Evolutionary conservation across 257 asterid genomes (phyloP).

Genomic region (Lantana camara): DNA sequence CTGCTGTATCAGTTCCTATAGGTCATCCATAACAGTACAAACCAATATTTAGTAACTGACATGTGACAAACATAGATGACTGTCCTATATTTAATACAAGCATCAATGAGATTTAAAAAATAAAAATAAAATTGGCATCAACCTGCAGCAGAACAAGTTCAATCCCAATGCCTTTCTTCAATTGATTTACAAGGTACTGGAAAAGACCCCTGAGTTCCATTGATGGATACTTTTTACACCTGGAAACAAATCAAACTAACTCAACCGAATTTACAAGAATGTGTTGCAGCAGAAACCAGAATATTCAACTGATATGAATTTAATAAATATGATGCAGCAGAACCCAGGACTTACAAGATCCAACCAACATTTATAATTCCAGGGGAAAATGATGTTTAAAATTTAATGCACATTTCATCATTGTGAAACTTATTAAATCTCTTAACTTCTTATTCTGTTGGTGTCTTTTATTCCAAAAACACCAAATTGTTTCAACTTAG

Average conservation of each 20-base stretch:
- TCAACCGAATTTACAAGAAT: conserved; percentile 16
- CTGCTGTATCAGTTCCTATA: conserved; percentile 96
- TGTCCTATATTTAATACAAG: conserved; percentile 64
- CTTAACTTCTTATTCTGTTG: not conserved
- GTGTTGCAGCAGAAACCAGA: no score
- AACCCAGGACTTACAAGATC: conserved; percentile 1
- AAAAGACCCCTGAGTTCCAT: conserved; percentile 99
- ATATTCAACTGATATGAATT: conserved; percentile 27
- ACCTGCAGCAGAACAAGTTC: conserved; percentile 98
- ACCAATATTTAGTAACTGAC: conserved; percentile 21
- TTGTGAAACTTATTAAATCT: not conserved
- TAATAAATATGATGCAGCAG: conserved; percentile 2
- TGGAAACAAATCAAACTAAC: conserved; percentile 32
- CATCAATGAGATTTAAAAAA: conserved; percentile 29
- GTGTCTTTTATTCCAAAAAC: conserved; percentile 2
- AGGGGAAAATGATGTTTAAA: conserved; percentile 4
- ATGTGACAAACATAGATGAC: conserved; percentile 48
- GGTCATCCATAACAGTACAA: conserved; percentile 33
- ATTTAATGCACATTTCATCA: not conserved
- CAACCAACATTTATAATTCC: conserved; percentile 8
- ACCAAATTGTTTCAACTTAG: not conserved
- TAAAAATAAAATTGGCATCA: conserved; percentile 20
- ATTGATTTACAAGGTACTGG: conserved; percentile 96
- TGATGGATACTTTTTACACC: conserved; percentile 99
- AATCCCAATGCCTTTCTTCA: conserved; percentile 95